Evolutionary conservation across 2,329 filamentous ascomycete genomes (phyloP), one percentile per base, ranked within the genome.

Genomic region (Chalaropsis ovoidea): DNA sequence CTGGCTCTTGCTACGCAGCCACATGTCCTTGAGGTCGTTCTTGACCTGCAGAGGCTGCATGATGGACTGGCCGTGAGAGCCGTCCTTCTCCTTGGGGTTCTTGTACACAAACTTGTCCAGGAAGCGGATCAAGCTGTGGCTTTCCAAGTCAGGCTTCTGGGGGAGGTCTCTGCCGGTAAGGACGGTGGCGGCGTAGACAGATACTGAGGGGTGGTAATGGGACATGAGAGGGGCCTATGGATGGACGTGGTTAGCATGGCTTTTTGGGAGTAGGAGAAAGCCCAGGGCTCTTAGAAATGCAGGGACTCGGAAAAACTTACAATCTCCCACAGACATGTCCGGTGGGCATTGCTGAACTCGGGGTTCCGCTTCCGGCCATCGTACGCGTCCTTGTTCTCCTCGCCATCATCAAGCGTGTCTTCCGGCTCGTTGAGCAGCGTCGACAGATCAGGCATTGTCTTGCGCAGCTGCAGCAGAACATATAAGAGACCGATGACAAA

Each of bases 21-120:
- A 82, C 68, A 79, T 81, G 71, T 80, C 83, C 69, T 81, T 82
- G 68, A 82, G 76, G 64, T 79, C 78, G 68, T 79, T 79, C 62
- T 76, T 73, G 19, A 77, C 77, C 42, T 77, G 75, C 27, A 96
- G 83, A 47, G 95, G 94, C 75, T 99, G 94, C 94, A 99, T 99
- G 75, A 99, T 95, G 31, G 91, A 96, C 35, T 83, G 81, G 62
- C 95, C 95, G 69, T 89, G 88, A 39, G 84, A 80, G 41, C 79
- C 75, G 63, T 83, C 80, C 17, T 81, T 82, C 3, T 85, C 79
- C 79, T 96, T 96, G 68, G 93, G 86, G 71, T 94, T 96, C 70
- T 90, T 87, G 81, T 97, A 99, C n/a, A 96, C 90, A 75, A 99
- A 99, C 71, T 95, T 92, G 76, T 99, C 94, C 67, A 99, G 81